These are phyloP conservation scores for Fusarium protoensiforme DNA, from an alignment of 2,329 filamentous ascomycete genomes.

Conservation along the genomic window DNA sequence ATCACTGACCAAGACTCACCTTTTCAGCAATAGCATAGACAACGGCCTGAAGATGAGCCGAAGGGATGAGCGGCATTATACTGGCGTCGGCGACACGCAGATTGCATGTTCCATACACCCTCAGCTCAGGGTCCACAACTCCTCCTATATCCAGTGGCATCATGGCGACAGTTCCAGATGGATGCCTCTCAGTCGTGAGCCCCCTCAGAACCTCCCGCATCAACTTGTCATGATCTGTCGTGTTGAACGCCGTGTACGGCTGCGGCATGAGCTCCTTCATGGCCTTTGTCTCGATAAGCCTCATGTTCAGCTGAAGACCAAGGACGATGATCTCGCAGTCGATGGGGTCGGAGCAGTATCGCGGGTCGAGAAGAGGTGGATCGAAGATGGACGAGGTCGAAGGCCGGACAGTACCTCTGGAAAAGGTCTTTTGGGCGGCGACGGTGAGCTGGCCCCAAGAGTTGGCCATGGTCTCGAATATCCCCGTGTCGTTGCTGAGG, in stretches of 20 bases:
- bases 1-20: not conserved
- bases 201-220: not conserved
- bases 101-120: constrained; percentile 39
- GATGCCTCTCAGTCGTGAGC: constrained; percentile 14
- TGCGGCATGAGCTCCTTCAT: constrained; percentile 19
- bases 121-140: constrained; percentile 40
- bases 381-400: constrained; percentile 12
- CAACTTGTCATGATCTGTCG: not conserved
- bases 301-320: constrained; percentile 20
- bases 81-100: constrained; percentile 42
- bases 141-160: constrained; percentile 16
- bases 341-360: constrained; percentile 24
- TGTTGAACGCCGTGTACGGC: constrained; percentile 7
- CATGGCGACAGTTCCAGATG: constrained; percentile 16
- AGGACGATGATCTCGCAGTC: constrained; percentile 25
- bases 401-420: constrained; percentile 4
- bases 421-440: constrained; percentile 26
- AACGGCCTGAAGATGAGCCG: constrained; percentile 44
- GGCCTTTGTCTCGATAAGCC: constrained; percentile 6
- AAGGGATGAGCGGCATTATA: constrained; percentile 39
- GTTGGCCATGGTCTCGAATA: constrained; percentile 21
- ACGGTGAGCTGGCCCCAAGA: constrained; percentile 20
- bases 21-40: constrained; percentile 49
- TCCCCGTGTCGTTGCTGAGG: constrained; percentile 9
- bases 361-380: constrained; percentile 1